Conservation (phyloP, 2,329 filamentous ascomycete species). For the Lomentospora prolificans region DNA sequence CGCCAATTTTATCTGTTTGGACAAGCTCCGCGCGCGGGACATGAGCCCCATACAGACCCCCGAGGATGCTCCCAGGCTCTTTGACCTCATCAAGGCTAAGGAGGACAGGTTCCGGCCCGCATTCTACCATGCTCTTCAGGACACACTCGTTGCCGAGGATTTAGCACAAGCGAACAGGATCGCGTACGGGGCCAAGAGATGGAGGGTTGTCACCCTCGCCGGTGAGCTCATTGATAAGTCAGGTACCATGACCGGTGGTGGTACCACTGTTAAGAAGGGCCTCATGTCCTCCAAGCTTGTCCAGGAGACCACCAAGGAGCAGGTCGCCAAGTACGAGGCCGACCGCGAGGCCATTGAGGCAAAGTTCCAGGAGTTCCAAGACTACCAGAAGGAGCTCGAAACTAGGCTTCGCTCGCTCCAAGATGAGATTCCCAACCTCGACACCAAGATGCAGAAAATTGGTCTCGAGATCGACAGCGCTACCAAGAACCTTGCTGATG, state of each 20-base stretch:
- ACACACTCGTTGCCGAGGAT: conserved; percentile 87
- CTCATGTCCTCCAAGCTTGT: conserved; percentile 95
- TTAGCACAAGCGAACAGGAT: conserved; percentile 95
- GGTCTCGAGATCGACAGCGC: conserved; percentile 80
- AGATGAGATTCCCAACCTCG: conserved; percentile 70
- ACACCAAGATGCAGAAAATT: conserved; percentile 88
- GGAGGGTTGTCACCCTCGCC: conserved; percentile 92
- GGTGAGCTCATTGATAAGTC: conserved; percentile 96
- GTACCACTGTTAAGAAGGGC: conserved; percentile 78
- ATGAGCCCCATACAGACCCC: conserved; percentile 76
- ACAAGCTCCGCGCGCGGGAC: conserved; percentile 73
- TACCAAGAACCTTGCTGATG: conserved; percentile 73
- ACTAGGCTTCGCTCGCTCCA: conserved; percentile 60
- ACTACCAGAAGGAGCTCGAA: conserved; percentile 74
- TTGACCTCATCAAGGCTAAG: conserved; percentile 85
- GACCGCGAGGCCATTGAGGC: conserved; percentile 80
- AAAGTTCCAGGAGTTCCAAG: conserved; percentile 75
- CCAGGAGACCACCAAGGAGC: conserved; percentile 78
- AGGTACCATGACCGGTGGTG: conserved; percentile 97
- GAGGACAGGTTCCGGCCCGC: conserved; percentile 79
- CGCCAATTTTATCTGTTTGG: conserved; percentile 92
- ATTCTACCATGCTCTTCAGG: conserved; percentile 91
- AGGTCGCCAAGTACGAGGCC: conserved; percentile 75
- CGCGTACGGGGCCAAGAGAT: conserved; percentile 84
- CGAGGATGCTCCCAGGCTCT: conserved; percentile 83